Base-by-base conservation (phyloP, 148 eudicot species). In the Camellia granthamiana region DNA sequence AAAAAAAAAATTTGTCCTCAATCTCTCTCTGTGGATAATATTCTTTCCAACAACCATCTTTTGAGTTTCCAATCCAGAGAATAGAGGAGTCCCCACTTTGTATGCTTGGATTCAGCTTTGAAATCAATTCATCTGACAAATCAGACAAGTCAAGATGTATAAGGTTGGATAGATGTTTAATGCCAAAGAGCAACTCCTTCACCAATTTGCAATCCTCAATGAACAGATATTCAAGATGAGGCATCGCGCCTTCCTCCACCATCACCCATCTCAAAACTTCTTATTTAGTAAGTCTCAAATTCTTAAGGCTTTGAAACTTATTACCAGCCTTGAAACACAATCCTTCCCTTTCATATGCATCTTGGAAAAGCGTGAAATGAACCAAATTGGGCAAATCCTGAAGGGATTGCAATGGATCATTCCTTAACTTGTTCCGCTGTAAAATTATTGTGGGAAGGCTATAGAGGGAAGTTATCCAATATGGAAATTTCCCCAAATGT, bases 231-330 rank as follows among this genome's bases (percentile, higher is more conserved):
- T 59, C 42, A 4, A 81, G 76, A 23, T 3, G n/a, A 13, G 84
- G 76, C 84, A 81, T 69, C 2, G 84, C 56, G 8, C 80, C 84
- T 49, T 81, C 47, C 52, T 81, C 80, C 41, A 81, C 52, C 16
- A 0, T 64, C 43, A 81, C 16, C 79, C 60, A 21, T 60, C 42
- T 76, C 62, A 81, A 18, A 16, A 7, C 18, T 7, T 49, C 15
- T 7, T 56, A 49, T 10, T 9, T 13, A 5, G 6, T 3, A 9
- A 81, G 19, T 0, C 0, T 0, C 51, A 81, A 61, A 7, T 4
- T 0, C 18, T 61, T 46, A 14, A 81, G 84, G 62, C 42, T 70
- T 6, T 41, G 76, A 18, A 76, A 81, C 7, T 76, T 76, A 23
- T 23, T 0, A 44, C 69, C 56, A 59, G 80, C 75, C 18, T 44